These are phyloP conservation scores for Lodderomyces jiufengensis DNA, from an alignment of 1,139 yeast genomes.

Conservation along the genomic window DNA sequence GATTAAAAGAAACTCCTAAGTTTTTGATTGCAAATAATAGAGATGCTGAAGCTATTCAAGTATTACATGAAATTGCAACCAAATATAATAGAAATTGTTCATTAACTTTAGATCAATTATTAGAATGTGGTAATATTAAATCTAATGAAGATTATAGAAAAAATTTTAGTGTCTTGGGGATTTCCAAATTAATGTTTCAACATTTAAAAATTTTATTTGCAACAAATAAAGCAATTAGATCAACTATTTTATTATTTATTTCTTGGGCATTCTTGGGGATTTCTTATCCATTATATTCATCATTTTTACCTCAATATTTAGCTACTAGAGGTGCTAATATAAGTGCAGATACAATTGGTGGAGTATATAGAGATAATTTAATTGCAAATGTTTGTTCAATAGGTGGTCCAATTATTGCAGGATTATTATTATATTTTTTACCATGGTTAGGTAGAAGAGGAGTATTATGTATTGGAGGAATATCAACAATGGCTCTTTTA, in stretches of 20 bases:
- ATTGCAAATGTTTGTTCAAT: constrained; percentile 27
- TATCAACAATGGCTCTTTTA: constrained; percentile 30
- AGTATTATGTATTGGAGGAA: constrained; percentile 31
- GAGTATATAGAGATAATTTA: constrained; percentile 31
- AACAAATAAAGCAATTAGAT: constrained; percentile 22
- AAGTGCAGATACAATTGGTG: constrained; percentile 22
- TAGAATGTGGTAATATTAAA: constrained; percentile 41
- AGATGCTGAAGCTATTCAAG: constrained; percentile 47
- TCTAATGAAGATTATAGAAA: constrained; percentile 23
- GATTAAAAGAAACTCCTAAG: constrained; percentile 56
- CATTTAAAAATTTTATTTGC: constrained; percentile 30
- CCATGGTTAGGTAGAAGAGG: constrained; percentile 33
- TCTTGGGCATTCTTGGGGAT: constrained; percentile 40
- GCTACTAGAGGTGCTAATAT: constrained; percentile 39
- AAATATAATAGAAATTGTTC: constrained; percentile 41
- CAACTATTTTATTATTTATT: constrained; percentile 26
- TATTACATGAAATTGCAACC: constrained; percentile 34
- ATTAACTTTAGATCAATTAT: constrained; percentile 43
- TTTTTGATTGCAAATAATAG: constrained; percentile 49
- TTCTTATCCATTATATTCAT: constrained; percentile 37
- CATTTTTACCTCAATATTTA: constrained; percentile 36
- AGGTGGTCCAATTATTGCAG: constrained; percentile 34
- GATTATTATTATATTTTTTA: constrained; percentile 21
- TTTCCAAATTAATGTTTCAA: constrained; percentile 16
- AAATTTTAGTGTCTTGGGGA: constrained; percentile 18